Base-by-base conservation (phyloP, 495 filamentous ascomycete species). In the Penicillium subrubescens region DNA sequence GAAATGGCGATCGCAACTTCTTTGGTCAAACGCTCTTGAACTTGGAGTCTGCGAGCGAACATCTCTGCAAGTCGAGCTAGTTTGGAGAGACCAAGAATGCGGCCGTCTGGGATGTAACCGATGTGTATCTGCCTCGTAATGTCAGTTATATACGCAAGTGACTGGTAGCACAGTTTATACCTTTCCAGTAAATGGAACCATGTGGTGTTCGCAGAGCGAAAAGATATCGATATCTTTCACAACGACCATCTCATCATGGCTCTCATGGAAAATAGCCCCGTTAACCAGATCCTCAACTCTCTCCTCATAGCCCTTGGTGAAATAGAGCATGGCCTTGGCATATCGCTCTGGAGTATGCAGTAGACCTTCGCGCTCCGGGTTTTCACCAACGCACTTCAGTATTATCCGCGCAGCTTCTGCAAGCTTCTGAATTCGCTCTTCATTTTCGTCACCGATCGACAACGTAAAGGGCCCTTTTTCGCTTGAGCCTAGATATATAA, bases 221-320 rank as follows among this genome's bases (percentile, higher is more conserved):
- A 93, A 97, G 7, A 98, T 87, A 72, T 97, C 94, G 67, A 99
- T 97, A 70, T 99, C 93, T 76, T 96, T 97, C 41, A 99, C 93
- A 65, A 99, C 97, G 25, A 98, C 93, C 73, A 97, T 81, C 78
- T 99, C 95, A 70, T 97, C 94, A 73, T 97, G 93, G 67, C 93
- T 90, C 75, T 98, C 95, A 66, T 96, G 90, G 79, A 99, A 99
- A 64, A 97, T 92, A 39, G 95, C 95, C 48, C 89, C 89, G 73
- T 97, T 97, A 61, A 99, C 90, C 62, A 99, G 89, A 70, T 95
- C 93, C 61, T 87, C 82, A 50, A 98, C 86, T 73, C 97, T 97
- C 83, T 98, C 90, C 77, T 97, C 92, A 71, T 99, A 99, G 33
- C 95, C 95, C 74, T 97, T 96, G n/a, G 95, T 98, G 79, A 99